Evolutionary conservation across 108 stramenopile genomes (phyloP).

Genomic region (Nitzschia sp.): DNA sequence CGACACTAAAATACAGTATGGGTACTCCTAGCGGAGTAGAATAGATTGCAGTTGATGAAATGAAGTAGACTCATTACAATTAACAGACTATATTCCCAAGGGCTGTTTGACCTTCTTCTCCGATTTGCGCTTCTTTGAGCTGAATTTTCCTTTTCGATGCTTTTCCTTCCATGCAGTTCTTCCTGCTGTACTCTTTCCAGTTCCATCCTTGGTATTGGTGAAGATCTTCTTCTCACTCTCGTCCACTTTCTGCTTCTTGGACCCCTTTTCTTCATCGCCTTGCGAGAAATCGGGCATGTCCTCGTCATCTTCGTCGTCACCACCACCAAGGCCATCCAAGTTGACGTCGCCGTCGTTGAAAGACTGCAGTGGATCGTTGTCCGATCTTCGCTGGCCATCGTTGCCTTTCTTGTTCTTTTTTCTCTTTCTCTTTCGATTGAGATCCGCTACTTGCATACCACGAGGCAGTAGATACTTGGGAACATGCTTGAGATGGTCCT

Average conservation of each 20-base stretch:
- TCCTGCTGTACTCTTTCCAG: conserved; percentile 85
- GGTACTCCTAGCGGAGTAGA: no score
- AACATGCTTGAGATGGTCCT: conserved; percentile 88
- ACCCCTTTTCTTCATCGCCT: background rate
- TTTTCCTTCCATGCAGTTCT: conserved; percentile 91
- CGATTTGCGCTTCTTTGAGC: conserved; percentile 43
- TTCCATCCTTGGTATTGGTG: conserved; percentile 66
- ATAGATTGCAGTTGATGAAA: no score
- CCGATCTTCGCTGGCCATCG: conserved; percentile 48
- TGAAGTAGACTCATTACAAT: background rate
- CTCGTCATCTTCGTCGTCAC: conserved; percentile 48
- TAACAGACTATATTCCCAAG: conserved; percentile 38
- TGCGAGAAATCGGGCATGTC: conserved; percentile 36
- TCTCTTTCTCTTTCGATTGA: conserved; percentile 78
- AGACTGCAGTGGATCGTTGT: conserved; percentile 91
- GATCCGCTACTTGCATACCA: conserved; percentile 88
- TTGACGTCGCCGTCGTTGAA: conserved; percentile 77
- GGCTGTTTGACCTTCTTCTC: conserved; percentile 44
- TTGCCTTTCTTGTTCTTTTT: conserved; percentile 38
- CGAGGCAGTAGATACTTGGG: conserved; percentile 94
- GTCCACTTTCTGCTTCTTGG: conserved; percentile 38
- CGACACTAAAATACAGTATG: no score
- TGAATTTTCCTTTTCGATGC: conserved; percentile 92
- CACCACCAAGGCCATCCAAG: conserved; percentile 57
- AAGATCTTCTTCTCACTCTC: conserved; percentile 66